These are phyloP conservation scores for Backusella luteola DNA, from an alignment of 192 early-diverging fungal species.

Conservation along the genomic window DNA sequence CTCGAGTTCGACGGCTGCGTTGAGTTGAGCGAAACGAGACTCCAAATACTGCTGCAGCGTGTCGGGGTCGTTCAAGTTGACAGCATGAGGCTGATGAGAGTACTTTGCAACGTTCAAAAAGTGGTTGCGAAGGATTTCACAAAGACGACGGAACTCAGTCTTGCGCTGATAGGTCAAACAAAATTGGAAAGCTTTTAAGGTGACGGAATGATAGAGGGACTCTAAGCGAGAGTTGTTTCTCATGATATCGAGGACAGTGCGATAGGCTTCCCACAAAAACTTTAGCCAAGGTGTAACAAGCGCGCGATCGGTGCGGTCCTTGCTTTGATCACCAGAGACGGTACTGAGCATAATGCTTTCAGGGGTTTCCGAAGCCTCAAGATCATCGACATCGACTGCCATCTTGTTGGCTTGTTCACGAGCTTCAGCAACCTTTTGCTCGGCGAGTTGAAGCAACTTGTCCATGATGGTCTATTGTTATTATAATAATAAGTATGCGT, in stretches of 20 bases:
- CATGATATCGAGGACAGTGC: constrained; percentile 94
- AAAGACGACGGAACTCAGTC: constrained; percentile 98
- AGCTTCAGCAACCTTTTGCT: constrained; percentile 85
- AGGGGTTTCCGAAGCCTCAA: constrained; percentile 95
- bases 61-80: constrained; percentile 95
- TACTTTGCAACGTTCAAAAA: constrained; percentile 90
- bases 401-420: constrained; percentile 91
- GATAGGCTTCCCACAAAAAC: constrained; percentile 99
- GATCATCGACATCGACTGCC: constrained; percentile 87
- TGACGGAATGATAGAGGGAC: constrained; percentile 87
- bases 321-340: constrained; percentile 90
- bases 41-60: constrained; percentile 96
- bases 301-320: constrained; percentile 96
- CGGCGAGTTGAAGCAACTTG: constrained; percentile 82
- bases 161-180: constrained; percentile 94
- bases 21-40: constrained; percentile 93
- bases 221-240: constrained; percentile 96
- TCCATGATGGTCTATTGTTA: constrained; percentile 71
- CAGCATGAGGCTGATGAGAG: constrained; percentile 86
- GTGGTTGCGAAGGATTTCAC: constrained; percentile 95
- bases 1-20: constrained; percentile 94
- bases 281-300: constrained; percentile 99
- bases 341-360: constrained; percentile 96
- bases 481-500: background rate
- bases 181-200: constrained; percentile 94